A percentile compares a stretch with the other conserved stretches of the same genome.
These are phyloP conservation scores for Apophysomyces ossiformis DNA, from an alignment of 371 early-diverging fungal species.

Conservation along the genomic window DNA sequence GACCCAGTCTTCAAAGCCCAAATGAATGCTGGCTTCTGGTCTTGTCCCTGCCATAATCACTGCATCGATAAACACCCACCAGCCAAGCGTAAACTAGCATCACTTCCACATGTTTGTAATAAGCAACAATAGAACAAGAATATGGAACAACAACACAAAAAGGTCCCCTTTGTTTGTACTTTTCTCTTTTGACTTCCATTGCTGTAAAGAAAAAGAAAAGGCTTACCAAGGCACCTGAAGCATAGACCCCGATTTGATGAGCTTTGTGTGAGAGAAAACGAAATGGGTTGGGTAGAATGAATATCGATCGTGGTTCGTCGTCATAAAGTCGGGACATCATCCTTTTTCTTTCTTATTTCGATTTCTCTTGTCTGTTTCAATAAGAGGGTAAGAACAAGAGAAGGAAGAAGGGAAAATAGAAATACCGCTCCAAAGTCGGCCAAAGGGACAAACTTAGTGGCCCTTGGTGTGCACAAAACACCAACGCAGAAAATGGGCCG, in stretches of 20 bases:
- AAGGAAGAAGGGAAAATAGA: too few species aligned
- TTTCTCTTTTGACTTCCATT: too few species aligned
- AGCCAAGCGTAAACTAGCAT: constrained; percentile 75
- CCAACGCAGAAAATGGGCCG: too few species aligned
- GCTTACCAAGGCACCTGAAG: constrained; percentile 59
- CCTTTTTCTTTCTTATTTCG: neutral
- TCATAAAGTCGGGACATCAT: constrained; percentile 35
- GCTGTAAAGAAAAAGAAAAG: neutral
- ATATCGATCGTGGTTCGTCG: constrained; percentile 50
- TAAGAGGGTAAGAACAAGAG: too few species aligned
- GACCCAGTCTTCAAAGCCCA: constrained; percentile 82
- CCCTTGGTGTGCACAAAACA: too few species aligned
- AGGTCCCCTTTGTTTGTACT: too few species aligned
- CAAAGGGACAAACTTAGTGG: too few species aligned
- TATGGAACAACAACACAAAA: neutral
- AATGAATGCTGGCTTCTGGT: constrained; percentile 31
- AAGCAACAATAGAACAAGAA: neutral
- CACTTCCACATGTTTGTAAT: constrained; percentile 6
- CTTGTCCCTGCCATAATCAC: constrained; percentile 47
- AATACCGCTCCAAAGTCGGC: too few species aligned
- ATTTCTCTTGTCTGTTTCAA: too few species aligned
- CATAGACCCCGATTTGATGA: constrained; percentile 55
- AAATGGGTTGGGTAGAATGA: constrained; percentile 46
- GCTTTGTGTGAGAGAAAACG: constrained; percentile 55
- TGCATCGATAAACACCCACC: constrained; percentile 88